Base-by-base conservation (phyloP, 805 yeast species). In the Metschnikowia reukaufii region DNA sequence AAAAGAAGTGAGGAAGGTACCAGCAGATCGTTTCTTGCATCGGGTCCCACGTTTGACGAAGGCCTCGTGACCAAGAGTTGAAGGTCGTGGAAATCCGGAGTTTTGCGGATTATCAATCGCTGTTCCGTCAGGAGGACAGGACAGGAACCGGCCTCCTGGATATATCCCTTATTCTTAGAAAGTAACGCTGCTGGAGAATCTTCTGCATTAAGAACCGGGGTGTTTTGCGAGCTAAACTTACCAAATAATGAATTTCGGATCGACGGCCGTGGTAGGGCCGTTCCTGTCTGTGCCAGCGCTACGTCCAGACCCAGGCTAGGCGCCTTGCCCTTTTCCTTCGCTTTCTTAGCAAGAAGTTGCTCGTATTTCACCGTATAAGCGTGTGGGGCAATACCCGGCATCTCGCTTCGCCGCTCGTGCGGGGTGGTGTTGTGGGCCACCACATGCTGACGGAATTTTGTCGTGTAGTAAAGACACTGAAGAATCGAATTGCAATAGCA, bases 401-500 rank as follows among this genome's bases (percentile, higher is more conserved):
- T 58, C 6, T 55, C 50, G n/a, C 56, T 42, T 40, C 63, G 61
- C 10, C 63, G 62, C 12, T 67, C 72, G 50, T 70, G 77, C 5
- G 60, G 55, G 1, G 61, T 53, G 6, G 41, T 39, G 27, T 65
- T 65, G 51, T 72, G 70, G n/a, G 54, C 46, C 9, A 68, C 49
- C 21, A 72, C 74, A 43, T 70, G 66, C 40, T 82, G 63, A 1
- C 97, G 77, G 59, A 94, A 89, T 23, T 76, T 77, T 20, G 78
- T 75, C 3, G 92, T 77, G 67, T 86, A 84, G 70, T 80, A 92
- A 8, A 92, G 75, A 55, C 96, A 88, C 64, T 94, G 99, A 19
- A 94, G 68, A 25, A 94, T 87, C 8, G 97, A 88, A 58, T 94
- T 94, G 66, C 96, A 88, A 69, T 92, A 92, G 68, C 98, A 94